Evolutionary conservation across 495 filamentous ascomycete genomes (phyloP).

Genomic region (Xylaria flabelliformis): DNA sequence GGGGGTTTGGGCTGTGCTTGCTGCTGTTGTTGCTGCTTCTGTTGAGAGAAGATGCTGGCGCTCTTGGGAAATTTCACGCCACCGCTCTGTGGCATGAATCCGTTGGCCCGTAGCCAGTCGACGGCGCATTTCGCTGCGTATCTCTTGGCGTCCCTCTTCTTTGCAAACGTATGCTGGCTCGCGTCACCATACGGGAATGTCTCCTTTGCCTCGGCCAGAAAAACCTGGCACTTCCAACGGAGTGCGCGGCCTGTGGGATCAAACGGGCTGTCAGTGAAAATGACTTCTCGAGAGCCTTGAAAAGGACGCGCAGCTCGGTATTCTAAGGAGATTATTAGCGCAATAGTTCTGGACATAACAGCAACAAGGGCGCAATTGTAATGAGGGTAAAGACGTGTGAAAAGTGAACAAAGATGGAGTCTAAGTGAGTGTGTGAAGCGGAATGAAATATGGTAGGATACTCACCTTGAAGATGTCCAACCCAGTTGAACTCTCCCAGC

Average conservation of each 20-base stretch:
- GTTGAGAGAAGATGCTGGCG: not conserved
- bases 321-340: conserved; percentile 30
- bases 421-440: not conserved
- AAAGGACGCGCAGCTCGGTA: conserved; percentile 29
- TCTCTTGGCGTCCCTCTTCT: conserved; percentile 53
- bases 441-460: not conserved
- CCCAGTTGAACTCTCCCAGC: conserved; percentile 43
- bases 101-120: conserved; percentile 44
- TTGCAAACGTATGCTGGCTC: conserved; percentile 37
- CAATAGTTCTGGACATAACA: too few species aligned
- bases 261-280: conserved; percentile 18
- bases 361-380: not conserved
- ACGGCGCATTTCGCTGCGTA: conserved; percentile 53
- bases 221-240: conserved; percentile 37
- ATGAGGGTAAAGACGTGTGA: not conserved
- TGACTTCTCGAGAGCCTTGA: conserved; percentile 24
- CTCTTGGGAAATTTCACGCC: conserved; percentile 29
- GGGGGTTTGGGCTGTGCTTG: not conserved
- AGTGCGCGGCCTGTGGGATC: conserved; percentile 21
- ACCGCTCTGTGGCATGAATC: conserved; percentile 33
- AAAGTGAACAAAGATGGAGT: not conserved
- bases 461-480: conserved; percentile 46
- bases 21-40: conserved; percentile 27
- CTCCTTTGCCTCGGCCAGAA: conserved; percentile 13
- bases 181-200: conserved; percentile 41